A percentile compares a stretch with the other conserved stretches of the same genome.
Conservation (phyloP, 2,329 filamentous ascomycete genomes). For the Hypomyces perniciosus region DNA sequence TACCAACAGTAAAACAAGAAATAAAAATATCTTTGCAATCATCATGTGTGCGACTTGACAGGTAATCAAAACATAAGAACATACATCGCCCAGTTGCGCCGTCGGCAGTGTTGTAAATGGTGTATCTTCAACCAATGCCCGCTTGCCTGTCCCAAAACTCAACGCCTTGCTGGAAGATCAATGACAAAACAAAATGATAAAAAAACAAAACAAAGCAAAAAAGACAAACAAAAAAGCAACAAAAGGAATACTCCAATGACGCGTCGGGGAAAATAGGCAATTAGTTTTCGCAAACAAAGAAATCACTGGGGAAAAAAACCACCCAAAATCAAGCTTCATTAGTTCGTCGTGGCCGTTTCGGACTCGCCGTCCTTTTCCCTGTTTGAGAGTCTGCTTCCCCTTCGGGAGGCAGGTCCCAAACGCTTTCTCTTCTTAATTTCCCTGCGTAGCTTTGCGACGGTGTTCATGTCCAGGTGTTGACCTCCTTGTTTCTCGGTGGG, state of each 20-base stretch:
- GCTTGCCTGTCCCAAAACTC: neutral
- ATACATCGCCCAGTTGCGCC: neutral
- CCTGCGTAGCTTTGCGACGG: slow-evolving; percentile 10
- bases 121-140: neutral
- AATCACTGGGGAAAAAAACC: no score
- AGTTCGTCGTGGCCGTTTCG: neutral
- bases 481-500: neutral
- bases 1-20: no score
- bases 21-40: neutral
- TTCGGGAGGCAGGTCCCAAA: neutral
- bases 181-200: neutral
- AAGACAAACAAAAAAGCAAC: neutral
- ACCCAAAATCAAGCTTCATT: neutral
- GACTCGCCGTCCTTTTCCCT: slow-evolving; percentile 1
- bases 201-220: neutral
- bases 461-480: slow-evolving; percentile 4
- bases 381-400: slow-evolving; percentile 1
- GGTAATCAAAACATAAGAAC: neutral
- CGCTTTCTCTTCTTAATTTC: slow-evolving; percentile 4
- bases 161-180: slow-evolving; percentile 2
- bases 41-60: slow-evolving; percentile 3
- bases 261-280: neutral
- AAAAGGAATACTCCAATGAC: neutral
- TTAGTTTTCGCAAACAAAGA: neutral
- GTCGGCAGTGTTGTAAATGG: neutral